Percentiles rank a stretch among this genome's conserved stretches.
Evolutionary conservation across 208 protist species (phyloP).

Genomic region (Leishmania major): DNA sequence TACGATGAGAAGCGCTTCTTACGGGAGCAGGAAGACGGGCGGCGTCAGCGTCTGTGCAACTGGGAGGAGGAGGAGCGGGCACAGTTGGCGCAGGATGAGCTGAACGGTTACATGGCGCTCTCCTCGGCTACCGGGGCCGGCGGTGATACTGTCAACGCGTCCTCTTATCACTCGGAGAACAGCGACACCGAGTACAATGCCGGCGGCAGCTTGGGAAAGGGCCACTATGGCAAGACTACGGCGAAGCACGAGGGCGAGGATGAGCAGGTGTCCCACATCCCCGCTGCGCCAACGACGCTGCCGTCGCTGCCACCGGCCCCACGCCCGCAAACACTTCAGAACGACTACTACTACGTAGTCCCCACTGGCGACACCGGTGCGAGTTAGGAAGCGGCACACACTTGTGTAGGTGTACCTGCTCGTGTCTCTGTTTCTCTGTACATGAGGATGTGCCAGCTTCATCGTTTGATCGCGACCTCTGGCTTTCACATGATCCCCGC

Average conservation of each 20-base stretch:
- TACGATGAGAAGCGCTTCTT: slow-evolving; percentile 67
- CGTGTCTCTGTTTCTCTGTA: background rate
- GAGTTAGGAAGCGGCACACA: background rate
- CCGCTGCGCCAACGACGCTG: slow-evolving; percentile 4
- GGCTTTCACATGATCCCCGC: background rate
- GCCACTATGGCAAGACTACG: background rate
- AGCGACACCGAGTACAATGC: background rate
- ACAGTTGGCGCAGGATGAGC: slow-evolving; percentile 37
- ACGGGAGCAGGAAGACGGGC: slow-evolving; percentile 54
- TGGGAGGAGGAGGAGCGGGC: slow-evolving; percentile 79
- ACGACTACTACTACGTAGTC: slow-evolving; percentile 5
- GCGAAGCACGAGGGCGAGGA: background rate
- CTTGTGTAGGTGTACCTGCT: background rate
- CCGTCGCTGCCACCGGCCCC: slow-evolving; percentile 25
- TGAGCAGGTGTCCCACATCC: slow-evolving; percentile 15
- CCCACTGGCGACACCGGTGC: background rate
- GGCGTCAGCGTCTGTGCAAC: slow-evolving; percentile 67
- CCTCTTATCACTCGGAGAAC: background rate
- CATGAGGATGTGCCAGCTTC: background rate
- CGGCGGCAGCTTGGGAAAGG: background rate
- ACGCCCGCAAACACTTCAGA: slow-evolving; percentile 12
- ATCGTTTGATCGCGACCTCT: background rate
- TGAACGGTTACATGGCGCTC: slow-evolving; percentile 26
- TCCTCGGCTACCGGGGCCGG: background rate
- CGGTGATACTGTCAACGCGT: background rate